These are phyloP conservation scores for Phyllosticta ampelicida DNA, from an alignment of 2,329 filamentous ascomycete species.

Conservation along the genomic window DNA sequence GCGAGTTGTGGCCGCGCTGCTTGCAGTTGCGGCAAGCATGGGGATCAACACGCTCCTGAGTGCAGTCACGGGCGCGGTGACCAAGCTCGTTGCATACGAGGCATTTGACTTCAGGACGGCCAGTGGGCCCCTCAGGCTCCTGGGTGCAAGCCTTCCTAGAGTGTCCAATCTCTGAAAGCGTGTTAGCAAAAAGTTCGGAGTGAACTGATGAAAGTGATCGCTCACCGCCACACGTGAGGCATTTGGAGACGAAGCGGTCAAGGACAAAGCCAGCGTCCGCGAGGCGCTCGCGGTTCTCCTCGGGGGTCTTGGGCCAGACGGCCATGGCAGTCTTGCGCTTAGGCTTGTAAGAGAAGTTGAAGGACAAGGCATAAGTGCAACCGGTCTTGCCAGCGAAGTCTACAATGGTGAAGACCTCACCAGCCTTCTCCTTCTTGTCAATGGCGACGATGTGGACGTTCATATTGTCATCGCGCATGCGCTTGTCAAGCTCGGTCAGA, in stretches of 20 bases:
- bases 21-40: constrained; percentile 61
- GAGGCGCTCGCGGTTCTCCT: constrained; percentile 55
- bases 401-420: constrained; percentile 38
- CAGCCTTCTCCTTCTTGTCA: constrained; percentile 29
- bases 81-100: constrained; percentile 54
- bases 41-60: constrained; percentile 44
- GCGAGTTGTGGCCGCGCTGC: constrained; percentile 30
- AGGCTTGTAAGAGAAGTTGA: constrained; percentile 50
- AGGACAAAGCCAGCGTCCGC: constrained; percentile 54
- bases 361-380: constrained; percentile 53
- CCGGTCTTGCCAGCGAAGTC: constrained; percentile 46
- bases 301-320: constrained; percentile 47
- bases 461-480: constrained; percentile 38
- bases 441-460: constrained; percentile 43
- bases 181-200: neutral
- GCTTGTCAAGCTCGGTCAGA: constrained; percentile 39
- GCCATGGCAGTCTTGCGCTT: constrained; percentile 41
- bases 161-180: constrained; percentile 46
- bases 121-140: constrained; percentile 41
- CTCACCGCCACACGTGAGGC: constrained; percentile 46
- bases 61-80: constrained; percentile 59
- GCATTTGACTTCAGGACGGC: constrained; percentile 44
- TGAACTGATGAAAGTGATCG: constrained; percentile 1
- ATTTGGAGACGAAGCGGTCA: constrained; percentile 48
- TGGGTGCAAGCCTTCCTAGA: constrained; percentile 48